phyloP scores from a whole-genome alignment of 352 stramenopile species.

The Phytopythium ostracodes region DNA sequence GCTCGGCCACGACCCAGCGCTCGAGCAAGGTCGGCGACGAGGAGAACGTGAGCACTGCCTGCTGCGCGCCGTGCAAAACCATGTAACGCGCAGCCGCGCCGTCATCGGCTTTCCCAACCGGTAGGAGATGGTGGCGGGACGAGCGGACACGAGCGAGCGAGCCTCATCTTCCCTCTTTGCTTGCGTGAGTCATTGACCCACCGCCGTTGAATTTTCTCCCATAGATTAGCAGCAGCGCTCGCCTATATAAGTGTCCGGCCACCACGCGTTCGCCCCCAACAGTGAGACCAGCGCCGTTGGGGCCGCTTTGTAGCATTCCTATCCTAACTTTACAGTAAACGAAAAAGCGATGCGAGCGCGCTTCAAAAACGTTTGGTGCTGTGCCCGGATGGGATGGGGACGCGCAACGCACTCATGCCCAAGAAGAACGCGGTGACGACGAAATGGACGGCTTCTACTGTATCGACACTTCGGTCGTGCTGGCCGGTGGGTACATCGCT shows the following conservation, averaged over 20 bases:
- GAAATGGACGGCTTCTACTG: no score
- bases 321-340: not conserved
- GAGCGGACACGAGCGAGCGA: not conserved
- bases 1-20: slow-evolving; percentile 18
- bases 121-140: not conserved
- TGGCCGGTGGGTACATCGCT: no score
- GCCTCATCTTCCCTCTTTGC: not conserved
- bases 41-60: slow-evolving; percentile 34
- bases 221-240: not conserved
- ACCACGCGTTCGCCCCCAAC: not conserved
- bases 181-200: not conserved
- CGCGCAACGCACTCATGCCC: no score
- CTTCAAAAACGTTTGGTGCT: not conserved
- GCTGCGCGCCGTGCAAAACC: slow-evolving; percentile 57
- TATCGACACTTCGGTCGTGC: no score
- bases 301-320: slow-evolving; percentile 4
- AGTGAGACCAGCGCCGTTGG: not conserved
- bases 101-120: not conserved
- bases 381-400: no score
- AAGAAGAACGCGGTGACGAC: no score
- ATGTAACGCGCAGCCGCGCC: slow-evolving; percentile 55
- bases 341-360: not conserved
- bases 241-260: not conserved
- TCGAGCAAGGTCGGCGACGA: slow-evolving; percentile 25
- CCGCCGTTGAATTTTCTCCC: not conserved